Percentiles rank a stretch among this genome's conserved stretches.
These are phyloP conservation scores for Citrullus amarus DNA, from an alignment of 306 rosid genomes.

Conservation along the genomic window DNA sequence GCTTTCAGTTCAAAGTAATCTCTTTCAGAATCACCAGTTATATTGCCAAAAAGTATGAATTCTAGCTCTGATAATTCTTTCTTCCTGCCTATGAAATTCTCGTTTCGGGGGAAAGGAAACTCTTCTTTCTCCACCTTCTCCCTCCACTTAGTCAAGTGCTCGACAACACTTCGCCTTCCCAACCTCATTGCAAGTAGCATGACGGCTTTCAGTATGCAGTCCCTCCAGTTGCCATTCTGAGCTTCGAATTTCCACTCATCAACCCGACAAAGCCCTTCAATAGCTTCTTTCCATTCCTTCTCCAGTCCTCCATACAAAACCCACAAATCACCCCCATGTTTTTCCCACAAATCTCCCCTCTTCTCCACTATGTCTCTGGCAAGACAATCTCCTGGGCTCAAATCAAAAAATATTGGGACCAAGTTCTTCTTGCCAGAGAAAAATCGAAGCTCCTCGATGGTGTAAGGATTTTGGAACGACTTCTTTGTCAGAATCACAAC, in stretches of 20 bases:
- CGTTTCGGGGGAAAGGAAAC: constrained; percentile 60
- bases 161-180: constrained; percentile 75
- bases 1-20: constrained; percentile 79
- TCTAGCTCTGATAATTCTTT: constrained; percentile 75
- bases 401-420: constrained; percentile 75
- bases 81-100: constrained; percentile 64
- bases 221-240: constrained; percentile 80
- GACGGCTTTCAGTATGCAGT: constrained; percentile 59
- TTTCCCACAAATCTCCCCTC: constrained; percentile 89
- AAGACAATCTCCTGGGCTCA: constrained; percentile 67
- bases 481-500: constrained; percentile 59
- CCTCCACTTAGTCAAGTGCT: constrained; percentile 58
- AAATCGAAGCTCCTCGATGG: constrained; percentile 63
- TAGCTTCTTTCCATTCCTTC: constrained; percentile 76
- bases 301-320: constrained; percentile 62
- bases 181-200: constrained; percentile 50
- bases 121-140: constrained; percentile 75
- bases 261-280: constrained; percentile 54
- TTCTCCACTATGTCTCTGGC: constrained; percentile 77
- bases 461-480: constrained; percentile 73
- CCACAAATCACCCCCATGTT: constrained; percentile 80
- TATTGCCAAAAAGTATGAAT: constrained; percentile 68
- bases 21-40: constrained; percentile 59
- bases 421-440: constrained; percentile 70
- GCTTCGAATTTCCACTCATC: constrained; percentile 91